These are phyloP conservation scores for Cladophialophora immunda DNA, from an alignment of 2,329 filamentous ascomycete genomes.

Conservation along the genomic window DNA sequence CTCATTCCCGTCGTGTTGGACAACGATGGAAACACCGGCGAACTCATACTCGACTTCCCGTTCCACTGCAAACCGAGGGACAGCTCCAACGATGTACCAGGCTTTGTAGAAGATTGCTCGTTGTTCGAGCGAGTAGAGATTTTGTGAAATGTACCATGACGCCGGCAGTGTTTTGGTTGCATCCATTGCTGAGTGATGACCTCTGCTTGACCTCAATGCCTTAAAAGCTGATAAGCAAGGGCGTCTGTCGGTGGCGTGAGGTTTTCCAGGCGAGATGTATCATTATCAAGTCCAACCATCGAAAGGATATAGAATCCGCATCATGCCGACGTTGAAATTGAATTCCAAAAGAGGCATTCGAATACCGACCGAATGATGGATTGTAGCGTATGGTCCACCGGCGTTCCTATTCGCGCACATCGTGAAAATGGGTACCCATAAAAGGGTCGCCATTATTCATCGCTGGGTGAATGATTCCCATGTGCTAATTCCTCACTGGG, in stretches of 20 bases:
- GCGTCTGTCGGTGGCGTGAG: not conserved
- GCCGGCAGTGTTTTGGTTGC: slow-evolving; percentile 56
- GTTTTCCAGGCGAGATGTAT: not conserved
- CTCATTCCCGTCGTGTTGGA: slow-evolving; percentile 34
- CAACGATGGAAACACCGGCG: slow-evolving; percentile 44
- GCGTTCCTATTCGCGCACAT: not conserved
- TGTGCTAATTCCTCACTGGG: slow-evolving; percentile 24
- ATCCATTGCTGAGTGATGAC: slow-evolving; percentile 28
- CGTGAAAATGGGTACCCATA: not conserved
- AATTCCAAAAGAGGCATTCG: slow-evolving; percentile 32
- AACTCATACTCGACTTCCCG: slow-evolving; percentile 60
- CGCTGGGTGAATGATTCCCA: slow-evolving; percentile 11
- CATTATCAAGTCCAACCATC: not conserved
- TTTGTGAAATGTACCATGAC: slow-evolving; percentile 60
- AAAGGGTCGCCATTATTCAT: slow-evolving; percentile 15
- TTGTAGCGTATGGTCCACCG: slow-evolving; percentile 1
- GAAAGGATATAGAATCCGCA: not conserved
- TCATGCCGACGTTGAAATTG: slow-evolving; percentile 4
- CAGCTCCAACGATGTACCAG: slow-evolving; percentile 63
- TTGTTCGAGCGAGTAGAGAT: slow-evolving; percentile 61
- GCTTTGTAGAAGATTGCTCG: slow-evolving; percentile 61
- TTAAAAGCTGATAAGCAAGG: not conserved
- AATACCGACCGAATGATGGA: slow-evolving; percentile 29
- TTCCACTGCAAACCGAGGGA: slow-evolving; percentile 57
- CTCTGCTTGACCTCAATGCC: not conserved